phyloP scores from a whole-genome alignment of 441 rosid species.

The Metrosideros polymorpha region DNA sequence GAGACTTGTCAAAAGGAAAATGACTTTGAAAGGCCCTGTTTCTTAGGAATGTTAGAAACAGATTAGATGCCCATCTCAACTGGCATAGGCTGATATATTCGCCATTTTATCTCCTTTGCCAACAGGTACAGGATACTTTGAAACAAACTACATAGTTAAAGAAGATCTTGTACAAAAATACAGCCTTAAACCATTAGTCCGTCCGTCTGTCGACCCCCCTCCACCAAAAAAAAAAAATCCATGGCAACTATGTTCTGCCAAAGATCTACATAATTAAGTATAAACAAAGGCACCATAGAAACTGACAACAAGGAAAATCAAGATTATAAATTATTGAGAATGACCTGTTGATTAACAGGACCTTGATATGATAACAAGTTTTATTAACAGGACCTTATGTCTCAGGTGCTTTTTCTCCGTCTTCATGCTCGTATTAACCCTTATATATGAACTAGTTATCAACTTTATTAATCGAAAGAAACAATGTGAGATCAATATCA shows the following conservation, averaged over 20 bases:
- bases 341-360: neutral
- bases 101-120: neutral
- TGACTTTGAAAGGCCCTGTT: neutral
- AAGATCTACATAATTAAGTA: neutral
- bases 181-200: neutral
- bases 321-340: neutral
- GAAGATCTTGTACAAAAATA: neutral
- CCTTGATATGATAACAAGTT: neutral
- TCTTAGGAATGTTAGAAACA: neutral
- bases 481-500: neutral
- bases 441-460: neutral
- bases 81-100: neutral
- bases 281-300: neutral
- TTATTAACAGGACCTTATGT: no score
- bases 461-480: neutral
- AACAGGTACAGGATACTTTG: neutral
- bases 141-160: neutral
- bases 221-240: neutral
- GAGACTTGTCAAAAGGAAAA: neutral
- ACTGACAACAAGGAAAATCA: neutral
- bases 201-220: neutral
- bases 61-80: neutral
- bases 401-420: neutral
- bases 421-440: neutral
- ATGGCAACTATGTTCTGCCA: neutral